Evolutionary conservation across 75 land plant genomes (phyloP).

Genomic region (Ceratopteris richardii): DNA sequence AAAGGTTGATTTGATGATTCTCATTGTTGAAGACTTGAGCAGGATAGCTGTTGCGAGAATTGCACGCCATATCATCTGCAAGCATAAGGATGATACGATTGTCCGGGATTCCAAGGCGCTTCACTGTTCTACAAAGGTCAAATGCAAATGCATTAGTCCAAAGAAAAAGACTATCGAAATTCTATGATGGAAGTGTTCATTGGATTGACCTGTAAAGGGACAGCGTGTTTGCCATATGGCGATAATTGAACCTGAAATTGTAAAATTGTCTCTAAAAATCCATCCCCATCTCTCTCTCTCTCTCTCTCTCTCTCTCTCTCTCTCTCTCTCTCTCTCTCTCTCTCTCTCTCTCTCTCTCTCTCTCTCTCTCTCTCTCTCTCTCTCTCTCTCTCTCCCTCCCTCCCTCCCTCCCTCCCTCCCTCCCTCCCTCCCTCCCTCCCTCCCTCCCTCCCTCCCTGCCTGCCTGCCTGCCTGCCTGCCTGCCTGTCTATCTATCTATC

Average conservation of each 20-base stretch:
- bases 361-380: constrained; percentile 3
- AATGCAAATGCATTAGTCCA: no score
- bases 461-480: no score
- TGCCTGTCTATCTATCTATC: neutral
- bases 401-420: no score
- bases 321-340: no score
- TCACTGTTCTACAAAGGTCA: constrained; percentile 60
- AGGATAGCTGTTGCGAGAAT: constrained; percentile 86
- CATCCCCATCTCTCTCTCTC: neutral
- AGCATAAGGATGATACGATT: constrained; percentile 97
- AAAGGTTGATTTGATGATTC: constrained; percentile 84
- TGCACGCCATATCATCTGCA: constrained; percentile 99
- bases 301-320: constrained; percentile 1
- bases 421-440: neutral
- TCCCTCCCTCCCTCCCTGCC: neutral
- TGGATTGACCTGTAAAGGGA: constrained; percentile 70
- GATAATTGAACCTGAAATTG: constrained; percentile 81
- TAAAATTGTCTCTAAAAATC: neutral
- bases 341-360: neutral
- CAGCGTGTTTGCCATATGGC: constrained; percentile 97
- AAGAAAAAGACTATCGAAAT: no score
- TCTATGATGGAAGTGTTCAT: no score
- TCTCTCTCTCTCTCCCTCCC: no score
- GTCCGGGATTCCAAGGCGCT: constrained; percentile 94
- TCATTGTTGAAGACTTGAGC: constrained; percentile 99